Percentiles rank a stretch among this genome's conserved stretches.
Evolutionary conservation across 2,329 filamentous ascomycete species (phyloP).

Genomic region (Decorospora gaudefroyi): DNA sequence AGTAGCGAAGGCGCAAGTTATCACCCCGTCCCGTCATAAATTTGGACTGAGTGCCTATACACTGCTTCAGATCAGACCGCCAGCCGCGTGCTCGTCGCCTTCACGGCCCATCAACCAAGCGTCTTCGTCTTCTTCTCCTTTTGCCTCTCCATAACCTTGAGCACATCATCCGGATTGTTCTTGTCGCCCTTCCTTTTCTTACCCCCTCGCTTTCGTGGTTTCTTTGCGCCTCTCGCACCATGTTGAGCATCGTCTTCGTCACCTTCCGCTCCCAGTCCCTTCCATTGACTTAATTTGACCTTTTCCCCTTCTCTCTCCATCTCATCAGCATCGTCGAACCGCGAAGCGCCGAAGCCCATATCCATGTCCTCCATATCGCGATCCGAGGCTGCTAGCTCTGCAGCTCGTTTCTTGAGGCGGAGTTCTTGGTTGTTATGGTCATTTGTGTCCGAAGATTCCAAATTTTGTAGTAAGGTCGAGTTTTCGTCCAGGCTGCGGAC

Average conservation of each 20-base stretch:
- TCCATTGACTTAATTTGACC: constrained; percentile 71
- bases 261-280: constrained; percentile 57
- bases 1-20: constrained; percentile 64
- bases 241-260: constrained; percentile 55
- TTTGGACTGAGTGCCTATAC: too few species aligned
- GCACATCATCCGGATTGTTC: constrained; percentile 78
- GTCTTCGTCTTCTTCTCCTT: constrained; percentile 41
- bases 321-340: constrained; percentile 87
- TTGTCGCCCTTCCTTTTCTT: constrained; percentile 79
- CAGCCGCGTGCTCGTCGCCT: background rate
- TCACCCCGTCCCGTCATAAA: constrained; percentile 17
- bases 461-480: constrained; percentile 51
- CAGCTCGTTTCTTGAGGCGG: constrained; percentile 64
- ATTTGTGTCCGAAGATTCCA: constrained; percentile 24
- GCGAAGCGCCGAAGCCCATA: constrained; percentile 87
- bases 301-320: constrained; percentile 63
- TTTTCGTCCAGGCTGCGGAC: constrained; percentile 61
- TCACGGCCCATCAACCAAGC: constrained; percentile 8
- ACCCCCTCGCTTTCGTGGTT: constrained; percentile 69
- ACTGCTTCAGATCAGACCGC: constrained; percentile 9
- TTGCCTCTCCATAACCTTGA: constrained; percentile 73
- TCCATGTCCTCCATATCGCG: constrained; percentile 91
- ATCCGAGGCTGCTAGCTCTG: constrained; percentile 71
- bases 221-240: constrained; percentile 55
- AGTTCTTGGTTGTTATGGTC: constrained; percentile 61